phyloP scores from a whole-genome alignment of 2,329 filamentous ascomycete species.

The Aspergillus jensenii region DNA sequence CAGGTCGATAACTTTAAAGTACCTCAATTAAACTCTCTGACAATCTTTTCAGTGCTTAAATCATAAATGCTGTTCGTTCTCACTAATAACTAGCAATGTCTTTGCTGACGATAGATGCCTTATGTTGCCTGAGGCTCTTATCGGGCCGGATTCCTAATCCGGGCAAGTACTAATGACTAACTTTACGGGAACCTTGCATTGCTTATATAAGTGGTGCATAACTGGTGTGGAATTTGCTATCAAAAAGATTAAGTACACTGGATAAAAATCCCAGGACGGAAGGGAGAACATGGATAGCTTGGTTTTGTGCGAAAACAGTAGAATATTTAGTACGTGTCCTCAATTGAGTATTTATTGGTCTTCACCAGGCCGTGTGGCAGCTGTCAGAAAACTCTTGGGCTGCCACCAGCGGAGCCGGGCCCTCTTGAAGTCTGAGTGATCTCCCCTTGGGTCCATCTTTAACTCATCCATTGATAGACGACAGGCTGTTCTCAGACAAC shows the following conservation, averaged over 20 bases:
- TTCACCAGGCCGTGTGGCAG: neutral
- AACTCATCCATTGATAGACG: conserved; percentile 15
- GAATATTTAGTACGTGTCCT: neutral
- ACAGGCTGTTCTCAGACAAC: neutral
- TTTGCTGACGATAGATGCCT: neutral
- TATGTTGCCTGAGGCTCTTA: conserved; percentile 1
- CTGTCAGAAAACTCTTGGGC: neutral
- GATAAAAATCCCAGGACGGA: neutral
- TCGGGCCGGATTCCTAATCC: neutral
- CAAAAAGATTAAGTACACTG: neutral
- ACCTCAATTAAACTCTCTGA: too few species aligned
- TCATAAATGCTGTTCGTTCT: too few species aligned
- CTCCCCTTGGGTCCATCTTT: conserved; percentile 6
- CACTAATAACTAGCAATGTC: too few species aligned
- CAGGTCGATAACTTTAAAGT: too few species aligned
- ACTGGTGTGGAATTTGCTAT: neutral
- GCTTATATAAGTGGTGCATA: conserved; percentile 1
- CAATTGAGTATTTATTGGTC: neutral
- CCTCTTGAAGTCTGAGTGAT: neutral
- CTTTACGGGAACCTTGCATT: neutral
- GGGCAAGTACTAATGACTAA: neutral
- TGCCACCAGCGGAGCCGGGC: neutral
- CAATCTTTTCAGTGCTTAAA: too few species aligned
- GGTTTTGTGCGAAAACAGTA: neutral
- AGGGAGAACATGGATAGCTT: neutral